These are phyloP conservation scores for Boletales sp. DNA, from an alignment of 768 basidiomycete genomes.

Conservation along the genomic window DNA sequence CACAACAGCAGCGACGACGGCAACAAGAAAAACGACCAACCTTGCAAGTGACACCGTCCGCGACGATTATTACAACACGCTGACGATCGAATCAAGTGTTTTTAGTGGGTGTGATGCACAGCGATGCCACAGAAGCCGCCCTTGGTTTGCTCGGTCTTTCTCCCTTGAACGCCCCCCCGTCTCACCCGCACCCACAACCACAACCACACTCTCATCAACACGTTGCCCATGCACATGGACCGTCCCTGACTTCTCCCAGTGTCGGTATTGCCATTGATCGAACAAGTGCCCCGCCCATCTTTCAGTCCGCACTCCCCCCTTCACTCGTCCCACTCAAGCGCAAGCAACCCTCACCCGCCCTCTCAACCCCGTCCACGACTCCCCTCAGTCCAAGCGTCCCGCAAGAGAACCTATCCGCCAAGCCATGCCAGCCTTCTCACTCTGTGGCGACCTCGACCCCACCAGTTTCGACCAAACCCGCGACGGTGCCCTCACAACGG, in stretches of 20 bases:
- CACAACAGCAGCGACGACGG: conserved; percentile 3
- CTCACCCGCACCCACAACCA: conserved; percentile 23
- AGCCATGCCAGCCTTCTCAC: conserved; percentile 14
- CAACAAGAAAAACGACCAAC: conserved; percentile 16
- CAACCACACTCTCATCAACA: conserved; percentile 23
- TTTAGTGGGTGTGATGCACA: conserved; percentile 36
- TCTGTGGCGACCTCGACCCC: conserved; percentile 17
- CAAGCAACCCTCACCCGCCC: conserved; percentile 28
- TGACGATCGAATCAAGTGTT: background rate
- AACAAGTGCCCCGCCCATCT: conserved; percentile 12
- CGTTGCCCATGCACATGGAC: conserved; percentile 24
- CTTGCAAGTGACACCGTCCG: conserved; percentile 11
- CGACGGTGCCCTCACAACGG: conserved; percentile 10
- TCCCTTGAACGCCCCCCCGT: conserved; percentile 31
- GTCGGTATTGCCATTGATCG: conserved; percentile 27
- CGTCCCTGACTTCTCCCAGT: conserved; percentile 22
- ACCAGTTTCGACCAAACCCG: conserved; percentile 6
- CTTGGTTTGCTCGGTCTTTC: conserved; percentile 55
- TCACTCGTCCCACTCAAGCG: conserved; percentile 42
- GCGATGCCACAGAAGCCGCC: conserved; percentile 58
- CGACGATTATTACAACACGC: conserved; percentile 9
- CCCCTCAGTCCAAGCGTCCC: conserved; percentile 3
- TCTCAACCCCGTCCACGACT: conserved; percentile 8
- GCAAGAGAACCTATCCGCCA: conserved; percentile 10
- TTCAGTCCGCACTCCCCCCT: conserved; percentile 22